phyloP scores from a whole-genome alignment of 257 asterid genomes.

The Ehretia macrophylla region DNA sequence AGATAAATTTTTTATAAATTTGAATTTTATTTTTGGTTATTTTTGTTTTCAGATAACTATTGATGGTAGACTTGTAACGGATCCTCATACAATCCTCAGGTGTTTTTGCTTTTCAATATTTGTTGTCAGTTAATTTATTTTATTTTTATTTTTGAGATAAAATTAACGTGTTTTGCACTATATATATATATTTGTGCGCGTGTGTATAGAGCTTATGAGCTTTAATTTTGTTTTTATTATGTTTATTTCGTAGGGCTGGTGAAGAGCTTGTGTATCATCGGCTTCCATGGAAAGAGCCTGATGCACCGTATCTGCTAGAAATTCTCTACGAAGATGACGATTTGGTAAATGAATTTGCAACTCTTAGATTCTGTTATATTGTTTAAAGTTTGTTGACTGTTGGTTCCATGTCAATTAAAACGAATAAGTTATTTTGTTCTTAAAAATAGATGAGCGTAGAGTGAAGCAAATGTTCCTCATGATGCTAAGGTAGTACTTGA shows the following conservation, averaged over 20 bases:
- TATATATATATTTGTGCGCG: no score
- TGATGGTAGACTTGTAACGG: conserved; percentile 53
- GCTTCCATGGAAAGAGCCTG: conserved; percentile 94
- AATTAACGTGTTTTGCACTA: background rate
- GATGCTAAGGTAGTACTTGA: no score
- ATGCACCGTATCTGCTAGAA: conserved; percentile 71
- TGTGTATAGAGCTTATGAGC: no score
- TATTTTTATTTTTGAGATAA: no score
- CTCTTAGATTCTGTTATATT: conserved; percentile 5
- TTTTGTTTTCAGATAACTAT: conserved; percentile 51
- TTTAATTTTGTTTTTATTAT: background rate
- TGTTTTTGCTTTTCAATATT: conserved; percentile 11
- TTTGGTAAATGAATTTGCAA: conserved; percentile 44
- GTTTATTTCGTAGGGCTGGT: conserved; percentile 44
- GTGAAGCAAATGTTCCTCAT: no score
- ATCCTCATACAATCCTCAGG: conserved; percentile 67
- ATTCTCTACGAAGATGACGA: conserved; percentile 66
- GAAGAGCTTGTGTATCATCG: conserved; percentile 68
- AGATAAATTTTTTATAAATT: background rate
- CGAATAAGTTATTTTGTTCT: no score
- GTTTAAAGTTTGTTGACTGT: background rate
- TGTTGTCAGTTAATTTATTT: background rate
- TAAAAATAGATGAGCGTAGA: no score
- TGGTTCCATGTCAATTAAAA: no score
- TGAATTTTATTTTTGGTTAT: background rate